These are phyloP conservation scores for Ustilago trichophora DNA, from an alignment of 1,284 basidiomycete species.

Conservation along the genomic window DNA sequence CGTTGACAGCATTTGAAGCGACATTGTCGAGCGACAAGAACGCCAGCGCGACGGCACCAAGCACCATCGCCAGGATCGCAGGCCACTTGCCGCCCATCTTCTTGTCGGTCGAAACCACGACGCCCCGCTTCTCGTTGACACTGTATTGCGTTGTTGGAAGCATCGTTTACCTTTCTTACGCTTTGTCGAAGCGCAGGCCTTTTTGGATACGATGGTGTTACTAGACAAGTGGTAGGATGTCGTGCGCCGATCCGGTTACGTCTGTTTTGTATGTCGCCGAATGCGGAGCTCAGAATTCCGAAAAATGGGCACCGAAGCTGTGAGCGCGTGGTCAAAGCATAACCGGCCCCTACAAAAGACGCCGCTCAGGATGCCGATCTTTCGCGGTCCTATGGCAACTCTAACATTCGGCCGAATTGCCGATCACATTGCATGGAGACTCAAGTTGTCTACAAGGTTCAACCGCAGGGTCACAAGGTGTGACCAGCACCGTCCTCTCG, in stretches of 20 bases:
- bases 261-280: not conserved
- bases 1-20: conserved; percentile 29
- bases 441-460: no score
- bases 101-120: not conserved
- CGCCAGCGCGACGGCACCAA: conserved; percentile 17
- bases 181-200: not conserved
- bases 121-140: conserved; percentile 15
- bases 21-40: conserved; percentile 35
- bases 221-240: no score
- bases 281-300: conserved; percentile 19
- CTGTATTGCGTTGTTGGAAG: conserved; percentile 7
- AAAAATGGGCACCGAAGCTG: not conserved
- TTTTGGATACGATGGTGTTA: no score
- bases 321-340: not conserved
- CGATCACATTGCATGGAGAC: no score
- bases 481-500: no score
- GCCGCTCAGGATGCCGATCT: conserved; percentile 5
- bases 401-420: no score
- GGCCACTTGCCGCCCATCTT: conserved; percentile 16
- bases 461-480: no score
- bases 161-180: conserved; percentile 6
- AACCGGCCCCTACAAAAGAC: not conserved
- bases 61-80: conserved; percentile 15
- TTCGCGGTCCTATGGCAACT: not conserved
- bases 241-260: no score